Base-by-base conservation (phyloP, 2,329 filamentous ascomycete species). In the Stachybotrys chlorohalonatus region DNA sequence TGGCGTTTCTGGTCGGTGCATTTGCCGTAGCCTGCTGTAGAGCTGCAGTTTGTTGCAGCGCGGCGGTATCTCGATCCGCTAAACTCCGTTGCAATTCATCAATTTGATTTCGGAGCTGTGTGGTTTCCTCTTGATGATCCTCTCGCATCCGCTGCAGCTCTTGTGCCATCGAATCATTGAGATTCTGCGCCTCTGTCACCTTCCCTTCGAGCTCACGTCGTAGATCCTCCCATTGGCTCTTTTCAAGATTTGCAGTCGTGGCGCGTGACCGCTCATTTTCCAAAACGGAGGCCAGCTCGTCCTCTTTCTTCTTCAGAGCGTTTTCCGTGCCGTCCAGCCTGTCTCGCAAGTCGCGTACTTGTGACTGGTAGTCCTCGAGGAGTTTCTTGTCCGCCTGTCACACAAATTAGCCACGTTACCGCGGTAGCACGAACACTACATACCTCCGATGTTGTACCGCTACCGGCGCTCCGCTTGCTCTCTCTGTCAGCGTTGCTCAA, bases 141-240 rank as follows among this genome's bases (percentile, higher is more conserved):
- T 78, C 78, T 56, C 86, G 83, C 56, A 93, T 73, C 52, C 82
- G 82, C 51, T 94, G 87, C 32, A 97, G 75, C 66, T 96, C 90
- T 49, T 85, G 78, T 65, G 89, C 86, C 54, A 97, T 74, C 3
- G 85, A 85, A n/a, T 83, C 83, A 62, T 92, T 94, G n/a, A 93
- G 73, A 55, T 78, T 83, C 66, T 92, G 84, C 3, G 88, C 87
- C 61, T 92, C 82, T 6, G 82, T 77, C 31, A 96, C 75, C 69
- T 88, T 90, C 59, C 75, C 80, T 68, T 95, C 90, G 39, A 96
- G 75, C 39, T 82, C 79, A 47, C 76, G 70, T 50, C 84, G 84
- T 36, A 89, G 65, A 53, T 87, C 80, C 16, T 82, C 77, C 81
- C 83, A 90, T 66, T 90, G 85, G 59, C 87, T 80, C 64, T 86